Base-by-base conservation (phyloP, 208 protist genomes). In the Herpetomonas samuelpessoai region DNA sequence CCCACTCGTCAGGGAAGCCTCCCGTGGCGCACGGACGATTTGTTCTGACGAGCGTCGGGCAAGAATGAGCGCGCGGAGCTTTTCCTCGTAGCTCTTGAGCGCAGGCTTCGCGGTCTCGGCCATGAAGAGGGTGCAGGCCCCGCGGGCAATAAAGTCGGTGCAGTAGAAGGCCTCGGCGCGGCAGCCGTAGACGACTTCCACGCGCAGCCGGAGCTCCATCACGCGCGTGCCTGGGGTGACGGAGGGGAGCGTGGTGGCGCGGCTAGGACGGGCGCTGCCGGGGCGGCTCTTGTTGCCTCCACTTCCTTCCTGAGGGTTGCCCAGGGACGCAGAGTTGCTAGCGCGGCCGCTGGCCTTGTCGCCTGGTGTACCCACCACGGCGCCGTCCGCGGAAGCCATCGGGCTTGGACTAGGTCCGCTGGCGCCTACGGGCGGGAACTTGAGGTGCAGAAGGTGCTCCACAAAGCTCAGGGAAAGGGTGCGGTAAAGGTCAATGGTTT, bases 181-280 rank as follows among this genome's bases (percentile, higher is more conserved):
- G 68, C 87, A 91, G n/a, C 87, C 87, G 62, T 93, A 93, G 1
- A 93, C 83, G 10, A 91, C 71, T 47, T 93, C 81, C 21, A 93
- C 76, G 29, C 71, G 62, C 14, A 93, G 55, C 14, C 58, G 35
- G 56, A 80, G 70, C 28, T 76, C 64, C 4, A 62, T n/a, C 0
- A 22, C 35, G 35, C 35, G 35, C 6, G 35, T 41, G 9, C 35
- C 35, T 14, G 35, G 35, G 9, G 35, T 14, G 9, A 41, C 35
- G 9, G 35, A 6, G 9, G 35, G 35, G 9, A 41, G 35, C 18
- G 4, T 24, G 7, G 22, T 14, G 12, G 46, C 46, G 22, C 19
- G 7, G n/a, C n/a, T n/a, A n/a, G n/a, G n/a, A 9, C 21, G 19
- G 7, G 19, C 24, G 7, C 9, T n/a, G 18, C 19, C 46, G 19